These are phyloP conservation scores for Russula vinacea DNA, from an alignment of 768 basidiomycete genomes.

Conservation along the genomic window DNA sequence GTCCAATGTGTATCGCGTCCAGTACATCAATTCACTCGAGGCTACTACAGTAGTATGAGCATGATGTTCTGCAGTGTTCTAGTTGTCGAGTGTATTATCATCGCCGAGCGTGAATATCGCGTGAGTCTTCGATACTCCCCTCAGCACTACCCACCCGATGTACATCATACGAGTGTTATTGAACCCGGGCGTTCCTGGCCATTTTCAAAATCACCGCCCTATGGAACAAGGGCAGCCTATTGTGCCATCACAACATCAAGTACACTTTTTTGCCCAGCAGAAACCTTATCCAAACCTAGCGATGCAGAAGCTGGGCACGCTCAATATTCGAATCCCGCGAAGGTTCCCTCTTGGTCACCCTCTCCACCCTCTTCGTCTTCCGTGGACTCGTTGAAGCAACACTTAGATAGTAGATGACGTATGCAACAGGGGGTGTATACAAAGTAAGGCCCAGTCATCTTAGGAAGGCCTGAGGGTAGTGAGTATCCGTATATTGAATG, in stretches of 20 bases:
- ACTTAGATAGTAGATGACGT: neutral
- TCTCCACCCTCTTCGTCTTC: too few species aligned
- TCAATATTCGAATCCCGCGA: too few species aligned
- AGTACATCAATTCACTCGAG: conserved; percentile 49
- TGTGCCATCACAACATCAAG: conserved; percentile 25
- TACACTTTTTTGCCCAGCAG: conserved; percentile 5
- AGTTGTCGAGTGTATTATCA: neutral
- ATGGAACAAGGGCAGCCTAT: conserved; percentile 27
- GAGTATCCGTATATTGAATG: too few species aligned
- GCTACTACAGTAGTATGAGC: neutral
- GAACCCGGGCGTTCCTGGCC: conserved; percentile 25
- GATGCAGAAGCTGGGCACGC: too few species aligned
- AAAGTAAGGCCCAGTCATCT: neutral
- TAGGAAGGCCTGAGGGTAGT: neutral
- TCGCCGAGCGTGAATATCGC: conserved; percentile 18
- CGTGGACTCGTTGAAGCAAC: too few species aligned
- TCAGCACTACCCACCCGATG: conserved; percentile 19
- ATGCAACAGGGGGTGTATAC: neutral
- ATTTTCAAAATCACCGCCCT: too few species aligned
- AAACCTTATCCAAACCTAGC: conserved; percentile 23
- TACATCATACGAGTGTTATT: conserved; percentile 13
- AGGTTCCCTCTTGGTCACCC: too few species aligned
- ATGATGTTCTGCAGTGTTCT: neutral
- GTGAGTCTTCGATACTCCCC: conserved; percentile 14
- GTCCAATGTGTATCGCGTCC: conserved; percentile 54